phyloP scores from a whole-genome alignment of 2,329 filamentous ascomycete species.

The Aureobasidium sp. region DNA sequence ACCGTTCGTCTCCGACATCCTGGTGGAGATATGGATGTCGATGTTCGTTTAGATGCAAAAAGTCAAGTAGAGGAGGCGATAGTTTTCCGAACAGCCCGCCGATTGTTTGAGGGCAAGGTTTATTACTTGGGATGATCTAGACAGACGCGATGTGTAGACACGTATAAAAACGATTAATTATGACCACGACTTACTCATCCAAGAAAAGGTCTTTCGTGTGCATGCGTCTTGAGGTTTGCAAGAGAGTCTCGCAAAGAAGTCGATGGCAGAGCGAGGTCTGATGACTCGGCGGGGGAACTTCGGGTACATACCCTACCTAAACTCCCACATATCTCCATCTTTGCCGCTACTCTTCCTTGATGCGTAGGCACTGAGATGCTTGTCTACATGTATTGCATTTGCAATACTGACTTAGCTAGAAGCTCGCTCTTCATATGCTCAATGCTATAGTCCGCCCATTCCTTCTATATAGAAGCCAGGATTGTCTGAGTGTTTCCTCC shows the following conservation, averaged over 20 bases:
- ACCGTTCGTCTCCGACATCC: conserved; percentile 23
- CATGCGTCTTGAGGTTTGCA: too few relatives aligned
- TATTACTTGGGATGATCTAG: conserved; percentile 18
- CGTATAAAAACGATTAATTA: background rate
- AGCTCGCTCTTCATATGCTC: too few relatives aligned
- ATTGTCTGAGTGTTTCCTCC: too few relatives aligned
- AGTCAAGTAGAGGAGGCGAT: conserved; percentile 22
- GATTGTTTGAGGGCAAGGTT: conserved; percentile 21
- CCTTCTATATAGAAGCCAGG: too few relatives aligned
- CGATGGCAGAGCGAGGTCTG: background rate
- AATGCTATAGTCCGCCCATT: too few relatives aligned
- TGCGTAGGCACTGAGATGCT: too few relatives aligned
- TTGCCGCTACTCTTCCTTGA: too few relatives aligned
- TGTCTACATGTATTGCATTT: background rate
- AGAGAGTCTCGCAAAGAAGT: too few relatives aligned
- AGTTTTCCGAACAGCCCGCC: conserved; percentile 21
- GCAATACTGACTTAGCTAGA: too few relatives aligned
- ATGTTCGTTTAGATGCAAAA: conserved; percentile 20
- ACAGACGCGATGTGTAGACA: background rate
- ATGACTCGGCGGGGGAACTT: background rate
- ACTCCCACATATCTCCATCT: too few relatives aligned
- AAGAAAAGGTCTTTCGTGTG: background rate
- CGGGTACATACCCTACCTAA: background rate
- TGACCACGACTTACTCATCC: background rate
- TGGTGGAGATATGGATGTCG: conserved; percentile 26